Evolutionary conservation across 192 early-diverging fungal genomes (phyloP), one percentile per base, ranked within the genome.

Genomic region (Coemansia guatemalensis): DNA sequence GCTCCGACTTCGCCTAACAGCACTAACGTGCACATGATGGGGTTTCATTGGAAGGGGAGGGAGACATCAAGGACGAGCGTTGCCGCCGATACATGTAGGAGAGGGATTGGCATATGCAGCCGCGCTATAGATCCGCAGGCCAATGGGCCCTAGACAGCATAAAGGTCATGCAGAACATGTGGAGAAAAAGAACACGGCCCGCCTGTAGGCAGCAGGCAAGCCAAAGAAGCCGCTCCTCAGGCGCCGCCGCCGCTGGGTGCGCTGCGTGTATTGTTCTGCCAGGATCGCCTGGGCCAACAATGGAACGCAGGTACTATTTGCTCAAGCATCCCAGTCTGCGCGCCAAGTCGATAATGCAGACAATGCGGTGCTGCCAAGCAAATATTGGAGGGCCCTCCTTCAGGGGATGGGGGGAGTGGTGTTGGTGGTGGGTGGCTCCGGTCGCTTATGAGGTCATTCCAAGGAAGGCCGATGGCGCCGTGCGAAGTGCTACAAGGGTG

Each of bases 61-160:
- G 53, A 2, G 53, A 54, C 26, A 54, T 27, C 53, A 44, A 44
- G 39, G 17, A 11, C 55, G 33, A 1, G 9, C 3, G 21, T 41
- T 20, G 12, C 35, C 56, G 48, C 60, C 49, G 60, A 52, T 50
- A 49, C 18, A 32, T 62, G 60, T 47, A 62, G 32, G 32, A 32
- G 49, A 21, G 30, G 20, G 60, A 62, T 62, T 62, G 29, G 49
- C 60, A 30, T 12, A 14, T 55, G 62, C 62, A 53, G 21, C 27
- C n/a, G 30, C 17, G 41, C 9, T 47, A 26, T 53, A 27, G 53
- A 56, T 48, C 33, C 24, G 5, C 29, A 50, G 53, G 62, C 62
- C 62, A 64, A 64, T 64, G 41, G 53, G 39, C 53, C 26, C 53
- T 8, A 21, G 53, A 30, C 53, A 55, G 53, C 53, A 11, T 17